Conservation (phyloP, 2,329 filamentous ascomycete species). For the Metarhizium guizhouense region DNA sequence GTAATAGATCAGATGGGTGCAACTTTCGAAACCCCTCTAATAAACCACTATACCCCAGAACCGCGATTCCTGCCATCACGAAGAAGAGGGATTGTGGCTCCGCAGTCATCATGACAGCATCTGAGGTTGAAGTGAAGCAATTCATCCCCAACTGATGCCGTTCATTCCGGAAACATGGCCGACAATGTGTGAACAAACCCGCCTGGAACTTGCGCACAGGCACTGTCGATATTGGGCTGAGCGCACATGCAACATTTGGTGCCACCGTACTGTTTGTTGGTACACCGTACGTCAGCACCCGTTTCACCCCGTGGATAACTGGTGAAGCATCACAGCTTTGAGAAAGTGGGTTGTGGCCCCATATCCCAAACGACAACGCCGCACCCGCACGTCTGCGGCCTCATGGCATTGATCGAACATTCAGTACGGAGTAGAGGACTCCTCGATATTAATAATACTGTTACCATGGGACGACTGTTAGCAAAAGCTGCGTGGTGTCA, state of each 20-base stretch:
- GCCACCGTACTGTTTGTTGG: too few relatives aligned
- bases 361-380: background rate
- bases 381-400: background rate
- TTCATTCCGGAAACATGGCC: background rate
- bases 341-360: background rate
- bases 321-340: background rate
- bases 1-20: background rate
- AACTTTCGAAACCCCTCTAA: too few relatives aligned
- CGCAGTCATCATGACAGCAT: too few relatives aligned
- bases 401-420: background rate
- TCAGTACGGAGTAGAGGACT: background rate
- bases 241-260: background rate
- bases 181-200: background rate
- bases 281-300: background rate
- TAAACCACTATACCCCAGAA: too few relatives aligned
- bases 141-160: background rate
- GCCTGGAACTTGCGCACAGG: background rate
- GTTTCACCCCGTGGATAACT: background rate
- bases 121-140: too few relatives aligned
- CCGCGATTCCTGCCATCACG: too few relatives aligned
- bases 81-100: too few relatives aligned
- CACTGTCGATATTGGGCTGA: background rate
- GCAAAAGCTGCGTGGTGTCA: background rate
- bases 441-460: background rate
- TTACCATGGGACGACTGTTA: background rate